Evolutionary conservation across 352 stramenopile genomes (phyloP).

Genomic region (Phytophthora multivora): DNA sequence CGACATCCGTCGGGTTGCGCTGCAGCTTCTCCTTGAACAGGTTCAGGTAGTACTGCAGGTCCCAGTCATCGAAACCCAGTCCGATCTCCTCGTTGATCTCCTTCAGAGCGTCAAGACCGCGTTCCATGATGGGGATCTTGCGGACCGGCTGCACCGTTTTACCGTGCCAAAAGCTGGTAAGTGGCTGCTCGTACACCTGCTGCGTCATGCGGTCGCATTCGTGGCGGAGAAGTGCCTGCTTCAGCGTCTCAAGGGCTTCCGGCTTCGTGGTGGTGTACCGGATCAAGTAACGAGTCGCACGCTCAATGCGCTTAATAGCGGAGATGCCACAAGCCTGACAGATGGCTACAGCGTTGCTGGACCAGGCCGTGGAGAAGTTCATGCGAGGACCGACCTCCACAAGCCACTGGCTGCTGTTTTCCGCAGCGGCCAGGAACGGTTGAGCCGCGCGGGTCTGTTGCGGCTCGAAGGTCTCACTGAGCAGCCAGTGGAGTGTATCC

Average conservation of each 20-base stretch:
- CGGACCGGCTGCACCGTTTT: constrained; percentile 85
- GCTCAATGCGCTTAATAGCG: constrained; percentile 93
- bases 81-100: constrained; percentile 95
- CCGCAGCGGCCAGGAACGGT: constrained; percentile 52
- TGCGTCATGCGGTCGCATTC: constrained; percentile 99
- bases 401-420: constrained; percentile 56
- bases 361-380: constrained; percentile 98
- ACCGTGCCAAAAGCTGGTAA: constrained; percentile 91
- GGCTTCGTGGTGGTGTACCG: constrained; percentile 47
- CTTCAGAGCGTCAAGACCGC: constrained; percentile 94
- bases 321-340: constrained; percentile 93
- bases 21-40: constrained; percentile 97
- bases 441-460: constrained; percentile 67
- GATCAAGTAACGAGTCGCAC: constrained; percentile 92
- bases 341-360: constrained; percentile 98
- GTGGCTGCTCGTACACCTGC: constrained; percentile 90
- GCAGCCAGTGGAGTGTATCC: constrained; percentile 93
- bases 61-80: constrained; percentile 98
- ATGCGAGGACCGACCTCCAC: constrained; percentile 98
- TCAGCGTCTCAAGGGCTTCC: constrained; percentile 44
- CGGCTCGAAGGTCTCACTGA: constrained; percentile 97
- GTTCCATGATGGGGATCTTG: constrained; percentile 94
- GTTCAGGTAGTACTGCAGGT: constrained; percentile 98
- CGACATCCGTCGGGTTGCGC: constrained; percentile 98
- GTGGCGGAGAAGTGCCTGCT: constrained; percentile 64